Evolutionary conservation across 2,329 filamentous ascomycete genomes (phyloP).

Genomic region (Trichoderma sp.): DNA sequence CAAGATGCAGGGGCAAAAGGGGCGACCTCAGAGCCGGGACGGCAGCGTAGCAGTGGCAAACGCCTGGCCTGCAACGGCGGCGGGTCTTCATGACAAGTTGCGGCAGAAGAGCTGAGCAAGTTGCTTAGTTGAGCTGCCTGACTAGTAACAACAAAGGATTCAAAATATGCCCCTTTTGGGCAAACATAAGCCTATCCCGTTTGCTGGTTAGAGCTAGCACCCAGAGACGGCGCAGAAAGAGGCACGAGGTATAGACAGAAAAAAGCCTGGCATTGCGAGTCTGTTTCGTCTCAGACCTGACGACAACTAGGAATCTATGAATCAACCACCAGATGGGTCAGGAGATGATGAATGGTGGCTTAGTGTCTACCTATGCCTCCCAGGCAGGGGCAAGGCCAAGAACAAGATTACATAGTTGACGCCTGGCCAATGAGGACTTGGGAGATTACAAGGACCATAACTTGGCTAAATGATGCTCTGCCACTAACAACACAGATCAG

Average conservation of each 20-base stretch:
- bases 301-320: not conserved
- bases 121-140: not conserved
- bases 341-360: not conserved
- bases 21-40: slow-evolving; percentile 1
- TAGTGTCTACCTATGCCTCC: not conserved
- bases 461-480: not conserved
- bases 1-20: slow-evolving; percentile 3
- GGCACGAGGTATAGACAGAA: not conserved
- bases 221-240: not conserved
- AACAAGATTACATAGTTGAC: not conserved
- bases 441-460: not conserved
- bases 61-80: not conserved
- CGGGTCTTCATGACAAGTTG: slow-evolving; percentile 1
- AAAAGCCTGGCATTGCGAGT: not conserved
- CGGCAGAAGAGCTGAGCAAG: not conserved
- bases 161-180: slow-evolving; percentile 22
- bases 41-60: slow-evolving; percentile 14
- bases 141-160: not conserved
- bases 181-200: not conserved
- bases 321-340: not conserved
- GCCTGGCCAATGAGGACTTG: not conserved
- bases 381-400: not conserved
- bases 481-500: not conserved
- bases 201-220: not conserved
- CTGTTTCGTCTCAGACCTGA: not conserved